Percentiles rank a stretch among this genome's conserved stretches.
Conservation (phyloP, 805 yeast genomes). For the Ogataea naganishii region DNA sequence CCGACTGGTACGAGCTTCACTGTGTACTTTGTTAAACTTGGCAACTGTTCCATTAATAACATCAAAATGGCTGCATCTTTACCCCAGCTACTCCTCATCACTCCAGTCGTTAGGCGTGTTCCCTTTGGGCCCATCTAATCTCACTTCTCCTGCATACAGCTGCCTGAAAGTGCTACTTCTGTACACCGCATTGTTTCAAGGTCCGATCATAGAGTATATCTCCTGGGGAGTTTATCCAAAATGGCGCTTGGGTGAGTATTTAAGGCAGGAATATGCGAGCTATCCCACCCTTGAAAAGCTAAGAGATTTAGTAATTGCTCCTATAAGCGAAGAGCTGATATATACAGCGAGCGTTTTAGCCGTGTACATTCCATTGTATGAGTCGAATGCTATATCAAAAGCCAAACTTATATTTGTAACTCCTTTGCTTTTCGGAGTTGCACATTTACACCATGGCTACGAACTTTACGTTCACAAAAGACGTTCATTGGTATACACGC, state of each 20-base stretch:
- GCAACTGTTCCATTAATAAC: slow-evolving; percentile 24
- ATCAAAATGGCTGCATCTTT: too few relatives aligned
- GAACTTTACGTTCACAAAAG: slow-evolving; percentile 28
- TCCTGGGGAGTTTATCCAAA: slow-evolving; percentile 10
- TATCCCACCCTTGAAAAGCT: slow-evolving; percentile 27
- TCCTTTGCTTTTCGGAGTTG: slow-evolving; percentile 66
- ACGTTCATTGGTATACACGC: slow-evolving; percentile 21
- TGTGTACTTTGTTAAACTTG: slow-evolving; percentile 22
- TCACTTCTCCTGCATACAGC: slow-evolving; percentile 10
- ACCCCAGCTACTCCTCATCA: too few relatives aligned
- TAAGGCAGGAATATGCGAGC: slow-evolving; percentile 3
- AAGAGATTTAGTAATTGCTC: slow-evolving; percentile 61
- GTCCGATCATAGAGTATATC: slow-evolving; percentile 35
- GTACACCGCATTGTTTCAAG: slow-evolving; percentile 34
- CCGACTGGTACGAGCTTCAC: slow-evolving; percentile 29
- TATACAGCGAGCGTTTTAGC: slow-evolving; percentile 43
- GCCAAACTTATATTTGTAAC: slow-evolving; percentile 30
- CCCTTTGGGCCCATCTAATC: slow-evolving; percentile 14
- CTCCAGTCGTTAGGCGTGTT: too few relatives aligned
- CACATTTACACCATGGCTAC: slow-evolving; percentile 70
- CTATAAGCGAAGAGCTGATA: slow-evolving; percentile 69
- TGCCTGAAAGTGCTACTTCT: slow-evolving; percentile 16
- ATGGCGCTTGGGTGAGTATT: neutral
- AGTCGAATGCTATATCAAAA: too few relatives aligned
- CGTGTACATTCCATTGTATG: slow-evolving; percentile 21